Evolutionary conservation across 768 basidiomycete genomes (phyloP).

Genomic region (Lactifluus rugatus): DNA sequence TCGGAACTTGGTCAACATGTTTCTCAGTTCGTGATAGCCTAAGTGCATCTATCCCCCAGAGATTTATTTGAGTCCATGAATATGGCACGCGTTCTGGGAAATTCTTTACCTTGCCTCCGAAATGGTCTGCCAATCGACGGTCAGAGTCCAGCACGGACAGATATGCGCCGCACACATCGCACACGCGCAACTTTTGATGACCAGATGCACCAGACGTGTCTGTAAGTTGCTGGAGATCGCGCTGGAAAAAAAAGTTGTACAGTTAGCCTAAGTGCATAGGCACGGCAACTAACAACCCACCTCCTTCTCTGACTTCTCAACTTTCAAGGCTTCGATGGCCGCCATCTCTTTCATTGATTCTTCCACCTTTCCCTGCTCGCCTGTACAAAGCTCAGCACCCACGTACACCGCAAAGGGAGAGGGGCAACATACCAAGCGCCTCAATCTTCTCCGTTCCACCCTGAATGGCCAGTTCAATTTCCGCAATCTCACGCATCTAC

Average conservation of each 20-base stretch:
- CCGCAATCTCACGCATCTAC: conserved; percentile 98
- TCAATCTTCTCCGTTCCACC: conserved; percentile 99
- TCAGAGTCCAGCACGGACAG: conserved; percentile 96
- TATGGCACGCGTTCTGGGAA: background rate
- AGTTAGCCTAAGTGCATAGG: background rate
- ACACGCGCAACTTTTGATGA: conserved; percentile 99
- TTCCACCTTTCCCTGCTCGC: conserved; percentile 98
- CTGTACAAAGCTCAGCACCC: conserved; percentile 31
- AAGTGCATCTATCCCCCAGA: conserved; percentile 80
- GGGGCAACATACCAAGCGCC: conserved; percentile 53
- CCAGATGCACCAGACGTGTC: conserved; percentile 98
- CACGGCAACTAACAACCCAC: conserved; percentile 32
- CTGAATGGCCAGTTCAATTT: conserved; percentile 98
- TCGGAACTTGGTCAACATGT: conserved; percentile 83
- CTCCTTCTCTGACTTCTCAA: conserved; percentile 94
- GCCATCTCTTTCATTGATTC: conserved; percentile 98
- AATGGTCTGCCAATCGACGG: conserved; percentile 96
- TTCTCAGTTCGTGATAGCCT: conserved; percentile 95
- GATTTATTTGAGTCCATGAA: background rate
- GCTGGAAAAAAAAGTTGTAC: conserved; percentile 33
- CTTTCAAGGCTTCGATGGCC: conserved; percentile 95
- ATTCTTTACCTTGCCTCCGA: conserved; percentile 88
- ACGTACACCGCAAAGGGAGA: background rate
- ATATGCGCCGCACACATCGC: conserved; percentile 99
- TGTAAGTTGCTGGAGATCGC: conserved; percentile 90